Conservation (phyloP, 768 basidiomycete genomes). For the Boletus edulis region DNA sequence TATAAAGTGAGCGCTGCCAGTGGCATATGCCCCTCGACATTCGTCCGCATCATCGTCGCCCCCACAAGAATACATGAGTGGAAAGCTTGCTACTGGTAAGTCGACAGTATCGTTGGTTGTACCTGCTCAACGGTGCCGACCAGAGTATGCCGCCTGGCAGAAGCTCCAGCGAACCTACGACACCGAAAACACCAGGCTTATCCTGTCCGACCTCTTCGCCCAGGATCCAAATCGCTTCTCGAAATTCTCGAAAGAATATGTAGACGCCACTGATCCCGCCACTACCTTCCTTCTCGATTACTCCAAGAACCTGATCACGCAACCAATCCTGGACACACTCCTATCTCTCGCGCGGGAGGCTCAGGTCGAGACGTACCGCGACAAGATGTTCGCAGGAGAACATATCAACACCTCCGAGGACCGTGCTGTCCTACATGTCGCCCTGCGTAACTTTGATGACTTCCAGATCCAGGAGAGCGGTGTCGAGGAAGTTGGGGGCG, state of each 20-base stretch:
- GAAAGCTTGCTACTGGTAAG: constrained; percentile 60
- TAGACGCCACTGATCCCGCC: constrained; percentile 58
- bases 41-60: constrained; percentile 3
- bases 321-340: constrained; percentile 76
- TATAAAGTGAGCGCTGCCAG: constrained; percentile 13
- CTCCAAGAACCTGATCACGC: constrained; percentile 93
- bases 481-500: constrained; percentile 75
- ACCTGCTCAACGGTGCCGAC: background rate
- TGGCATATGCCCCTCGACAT: background rate
- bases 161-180: constrained; percentile 86
- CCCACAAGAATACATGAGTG: constrained; percentile 45
- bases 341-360: constrained; percentile 84
- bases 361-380: constrained; percentile 75
- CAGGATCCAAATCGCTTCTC: constrained; percentile 84
- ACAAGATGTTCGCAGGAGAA: constrained; percentile 93
- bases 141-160: constrained; percentile 90
- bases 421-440: constrained; percentile 94
- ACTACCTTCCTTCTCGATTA: constrained; percentile 91
- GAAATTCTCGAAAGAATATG: constrained; percentile 79
- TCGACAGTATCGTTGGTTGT: background rate
- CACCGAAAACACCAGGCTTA: constrained; percentile 64
- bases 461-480: constrained; percentile 81
- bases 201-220: constrained; percentile 91
- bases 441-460: constrained; percentile 77
- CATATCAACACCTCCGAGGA: constrained; percentile 99